phyloP scores from a whole-genome alignment of 495 filamentous ascomycete genomes.

The Staphylotrichum longicolle region DNA sequence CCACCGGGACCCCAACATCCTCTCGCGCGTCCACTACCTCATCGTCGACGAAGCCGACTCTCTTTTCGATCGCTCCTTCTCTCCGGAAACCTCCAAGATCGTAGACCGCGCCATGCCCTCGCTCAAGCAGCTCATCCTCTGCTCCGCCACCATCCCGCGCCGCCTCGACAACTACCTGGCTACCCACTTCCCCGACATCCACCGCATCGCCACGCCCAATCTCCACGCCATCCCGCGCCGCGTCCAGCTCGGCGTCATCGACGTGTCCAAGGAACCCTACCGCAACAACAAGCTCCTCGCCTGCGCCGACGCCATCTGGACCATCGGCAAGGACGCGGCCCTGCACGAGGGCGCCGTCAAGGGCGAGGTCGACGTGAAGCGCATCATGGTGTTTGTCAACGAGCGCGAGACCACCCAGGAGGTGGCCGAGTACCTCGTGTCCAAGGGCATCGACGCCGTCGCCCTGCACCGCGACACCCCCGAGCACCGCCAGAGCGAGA shows the following conservation, averaged over 20 bases:
- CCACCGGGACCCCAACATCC: slow-evolving; percentile 79
- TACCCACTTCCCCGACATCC: slow-evolving; percentile 75
- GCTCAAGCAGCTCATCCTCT: slow-evolving; percentile 85
- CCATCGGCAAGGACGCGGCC: slow-evolving; percentile 76
- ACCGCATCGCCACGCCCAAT: slow-evolving; percentile 86
- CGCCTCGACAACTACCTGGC: slow-evolving; percentile 80
- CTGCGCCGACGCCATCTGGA: slow-evolving; percentile 91
- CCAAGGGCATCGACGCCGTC: slow-evolving; percentile 83
- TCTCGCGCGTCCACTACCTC: slow-evolving; percentile 82
- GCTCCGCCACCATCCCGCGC: slow-evolving; percentile 92
- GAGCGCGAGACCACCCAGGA: slow-evolving; percentile 85
- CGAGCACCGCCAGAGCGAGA: slow-evolving; percentile 67
- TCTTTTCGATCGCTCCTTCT: slow-evolving; percentile 87
- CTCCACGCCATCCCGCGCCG: slow-evolving; percentile 92
- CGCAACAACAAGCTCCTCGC: slow-evolving; percentile 85
- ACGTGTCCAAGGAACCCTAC: slow-evolving; percentile 85
- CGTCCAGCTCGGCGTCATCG: slow-evolving; percentile 90
- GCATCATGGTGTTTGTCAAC: slow-evolving; percentile 95
- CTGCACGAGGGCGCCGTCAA: slow-evolving; percentile 44
- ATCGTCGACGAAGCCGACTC: slow-evolving; percentile 95
- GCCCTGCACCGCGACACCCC: slow-evolving; percentile 78
- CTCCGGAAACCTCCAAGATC: slow-evolving; percentile 74
- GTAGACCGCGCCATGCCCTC: slow-evolving; percentile 74
- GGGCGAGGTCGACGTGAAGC: slow-evolving; percentile 63
- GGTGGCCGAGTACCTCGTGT: slow-evolving; percentile 72